Percentiles rank a stretch among this genome's conserved stretches.
These are phyloP conservation scores for Paxillus involutus DNA, from an alignment of 768 basidiomycete genomes.

Conservation along the genomic window DNA sequence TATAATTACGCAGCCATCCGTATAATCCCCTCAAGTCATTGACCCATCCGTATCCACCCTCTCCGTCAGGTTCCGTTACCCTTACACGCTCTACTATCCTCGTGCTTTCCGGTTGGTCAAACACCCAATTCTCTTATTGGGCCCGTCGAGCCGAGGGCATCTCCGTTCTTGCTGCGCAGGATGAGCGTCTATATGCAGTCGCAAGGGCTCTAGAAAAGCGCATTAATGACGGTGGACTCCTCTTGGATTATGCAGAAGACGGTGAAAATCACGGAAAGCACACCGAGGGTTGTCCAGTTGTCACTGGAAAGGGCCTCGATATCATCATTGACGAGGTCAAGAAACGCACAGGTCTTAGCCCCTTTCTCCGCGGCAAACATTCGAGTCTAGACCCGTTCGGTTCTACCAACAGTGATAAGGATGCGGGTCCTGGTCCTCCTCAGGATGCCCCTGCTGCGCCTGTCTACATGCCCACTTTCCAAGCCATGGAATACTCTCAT, in stretches of 20 bases:
- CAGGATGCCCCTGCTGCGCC: slow-evolving; percentile 25
- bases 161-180: slow-evolving; percentile 43
- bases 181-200: slow-evolving; percentile 40
- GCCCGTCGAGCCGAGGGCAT: slow-evolving; percentile 51
- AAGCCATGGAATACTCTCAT: slow-evolving; percentile 39
- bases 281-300: slow-evolving; percentile 37
- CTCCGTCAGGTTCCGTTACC: slow-evolving; percentile 43
- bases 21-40: slow-evolving; percentile 53
- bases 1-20: slow-evolving; percentile 41
- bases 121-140: slow-evolving; percentile 56
- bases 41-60: slow-evolving; percentile 37
- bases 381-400: slow-evolving; percentile 52
- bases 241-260: slow-evolving; percentile 27
- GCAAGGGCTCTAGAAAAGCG: slow-evolving; percentile 41
- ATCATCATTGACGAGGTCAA: slow-evolving; percentile 49
- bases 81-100: slow-evolving; percentile 49
- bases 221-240: slow-evolving; percentile 34
- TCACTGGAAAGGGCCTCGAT: slow-evolving; percentile 50
- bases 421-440: slow-evolving; percentile 28
- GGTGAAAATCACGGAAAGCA: slow-evolving; percentile 20
- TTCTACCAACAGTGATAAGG: slow-evolving; percentile 37
- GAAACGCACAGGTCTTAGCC: slow-evolving; percentile 45
- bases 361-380: slow-evolving; percentile 51
- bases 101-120: slow-evolving; percentile 51
- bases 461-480: slow-evolving; percentile 41